These are phyloP conservation scores for Pestalotiopsis fici DNA, from an alignment of 2,329 filamentous ascomycete genomes.

Conservation along the genomic window DNA sequence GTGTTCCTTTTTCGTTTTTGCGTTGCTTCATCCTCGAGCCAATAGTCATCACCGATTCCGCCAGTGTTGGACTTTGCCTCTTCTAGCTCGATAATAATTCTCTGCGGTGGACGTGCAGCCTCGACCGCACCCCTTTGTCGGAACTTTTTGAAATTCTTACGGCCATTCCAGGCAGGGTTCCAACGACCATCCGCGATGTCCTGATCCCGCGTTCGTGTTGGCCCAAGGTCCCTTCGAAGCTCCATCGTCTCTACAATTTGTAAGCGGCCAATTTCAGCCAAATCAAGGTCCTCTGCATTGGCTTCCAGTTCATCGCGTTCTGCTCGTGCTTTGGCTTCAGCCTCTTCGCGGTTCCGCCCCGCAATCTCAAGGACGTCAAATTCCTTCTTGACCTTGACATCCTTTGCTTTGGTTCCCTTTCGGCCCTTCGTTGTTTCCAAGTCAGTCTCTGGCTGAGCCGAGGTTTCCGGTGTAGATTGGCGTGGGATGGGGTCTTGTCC, in stretches of 20 bases:
- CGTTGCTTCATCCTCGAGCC: slow-evolving; percentile 57
- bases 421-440: slow-evolving; percentile 41
- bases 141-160: slow-evolving; percentile 96
- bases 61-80: slow-evolving; percentile 72
- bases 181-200: slow-evolving; percentile 63
- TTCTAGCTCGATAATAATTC: slow-evolving; percentile 69
- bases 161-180: slow-evolving; percentile 89
- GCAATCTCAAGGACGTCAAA: slow-evolving; percentile 71
- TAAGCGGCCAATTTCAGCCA: slow-evolving; percentile 71
- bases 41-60: slow-evolving; percentile 76
- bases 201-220: slow-evolving; percentile 44
- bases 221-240: slow-evolving; percentile 44
- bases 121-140: slow-evolving; percentile 53
- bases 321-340: slow-evolving; percentile 62
- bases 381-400: slow-evolving; percentile 52
- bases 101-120: slow-evolving; percentile 40
- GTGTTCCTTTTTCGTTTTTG: slow-evolving; percentile 29
- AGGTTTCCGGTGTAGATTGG: slow-evolving; percentile 22
- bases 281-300: slow-evolving; percentile 65
- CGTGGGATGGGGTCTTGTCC: slow-evolving; percentile 47
- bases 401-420: slow-evolving; percentile 36
- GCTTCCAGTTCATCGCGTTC: slow-evolving; percentile 56
- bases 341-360: slow-evolving; percentile 60
- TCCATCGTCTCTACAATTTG: slow-evolving; percentile 79
- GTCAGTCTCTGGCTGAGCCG: slow-evolving; percentile 19